Base-by-base conservation (phyloP, 2,329 filamentous ascomycete species). In the Verticillium nubilum region DNA sequence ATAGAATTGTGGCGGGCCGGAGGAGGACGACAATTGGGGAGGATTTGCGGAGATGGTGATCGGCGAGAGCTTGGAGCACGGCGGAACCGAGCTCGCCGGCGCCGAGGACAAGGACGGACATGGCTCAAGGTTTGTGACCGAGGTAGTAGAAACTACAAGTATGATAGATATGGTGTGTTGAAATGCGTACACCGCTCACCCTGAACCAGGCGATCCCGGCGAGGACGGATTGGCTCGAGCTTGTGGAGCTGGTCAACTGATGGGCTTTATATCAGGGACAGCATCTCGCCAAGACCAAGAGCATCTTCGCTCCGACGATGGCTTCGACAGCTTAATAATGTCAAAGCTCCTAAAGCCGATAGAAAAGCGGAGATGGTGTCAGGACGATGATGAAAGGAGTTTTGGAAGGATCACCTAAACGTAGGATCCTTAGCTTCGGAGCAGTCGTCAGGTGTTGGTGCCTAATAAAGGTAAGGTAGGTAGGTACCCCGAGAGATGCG, bases 21-120 rank as follows among this genome's bases (percentile, higher is more conserved):
- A 89, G 72, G 27, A 86, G 76, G 31, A 89, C 74, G 0, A 80
- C 76, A 19, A 87, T 68, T n/a, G 69, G 69, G 7, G 68, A 70
- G n/a, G 37, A 19, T 17, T 62, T 59, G n/a, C 72, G 73, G 37
- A 72, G 66, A 0, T 80, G 76, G 63, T 87, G 81, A 0, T 64
- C 55, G 15, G 74, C 68, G 7, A 90, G 76, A 12, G 78, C 74
- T 31, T 76, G 69, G 17, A 89, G 73, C 60, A 89, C 75, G 17
- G 81, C 76, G 4, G 76, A 72, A 55, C 86, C 87, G 15, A 90
- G 80, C 73, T 90, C 86, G 60, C 86, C 87, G n/a, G 84, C 83
- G 57, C 87, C 86, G 60, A 90, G 73, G 56, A 90, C 76, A 56
- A 89, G 83, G 59, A 88, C 67, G 13, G 71, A 68, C 52, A 62